These are phyloP conservation scores for Aspergillus luchuensis DNA, from an alignment of 2,329 filamentous ascomycete species.

Conservation along the genomic window DNA sequence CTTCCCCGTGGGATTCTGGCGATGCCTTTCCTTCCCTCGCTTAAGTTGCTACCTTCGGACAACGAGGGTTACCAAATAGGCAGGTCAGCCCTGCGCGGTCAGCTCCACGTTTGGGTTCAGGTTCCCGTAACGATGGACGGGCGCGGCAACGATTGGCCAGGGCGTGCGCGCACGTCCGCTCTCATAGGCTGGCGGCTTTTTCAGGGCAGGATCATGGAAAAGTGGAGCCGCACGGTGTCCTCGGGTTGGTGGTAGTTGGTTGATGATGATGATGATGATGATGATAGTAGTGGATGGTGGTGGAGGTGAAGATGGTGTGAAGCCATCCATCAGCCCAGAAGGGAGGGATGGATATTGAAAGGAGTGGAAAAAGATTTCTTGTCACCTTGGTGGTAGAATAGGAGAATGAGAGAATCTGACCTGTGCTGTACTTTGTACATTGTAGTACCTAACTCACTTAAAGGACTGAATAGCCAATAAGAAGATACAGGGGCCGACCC, in stretches of 20 bases:
- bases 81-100: slow-evolving; percentile 10
- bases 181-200: not conserved
- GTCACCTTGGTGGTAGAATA: no score
- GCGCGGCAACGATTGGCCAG: slow-evolving; percentile 1
- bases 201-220: not conserved
- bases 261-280: no score
- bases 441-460: no score
- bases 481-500: not conserved
- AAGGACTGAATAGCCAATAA: not conserved
- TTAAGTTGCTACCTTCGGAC: slow-evolving; percentile 7
- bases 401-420: no score
- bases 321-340: not conserved
- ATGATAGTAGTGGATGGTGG: not conserved
- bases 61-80: not conserved
- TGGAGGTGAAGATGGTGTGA: slow-evolving; percentile 1
- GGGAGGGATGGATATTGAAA: no score
- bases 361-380: no score
- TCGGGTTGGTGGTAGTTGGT: not conserved
- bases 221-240: not conserved
- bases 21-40: not conserved
- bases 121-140: not conserved
- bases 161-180: not conserved
- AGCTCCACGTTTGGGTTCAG: slow-evolving; percentile 5
- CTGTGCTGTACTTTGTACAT: no score
- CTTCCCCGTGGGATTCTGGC: slow-evolving; percentile 12